Base-by-base conservation (phyloP, 2,329 filamentous ascomycete species). In the Teratosphaeria epicoccoides region DNA sequence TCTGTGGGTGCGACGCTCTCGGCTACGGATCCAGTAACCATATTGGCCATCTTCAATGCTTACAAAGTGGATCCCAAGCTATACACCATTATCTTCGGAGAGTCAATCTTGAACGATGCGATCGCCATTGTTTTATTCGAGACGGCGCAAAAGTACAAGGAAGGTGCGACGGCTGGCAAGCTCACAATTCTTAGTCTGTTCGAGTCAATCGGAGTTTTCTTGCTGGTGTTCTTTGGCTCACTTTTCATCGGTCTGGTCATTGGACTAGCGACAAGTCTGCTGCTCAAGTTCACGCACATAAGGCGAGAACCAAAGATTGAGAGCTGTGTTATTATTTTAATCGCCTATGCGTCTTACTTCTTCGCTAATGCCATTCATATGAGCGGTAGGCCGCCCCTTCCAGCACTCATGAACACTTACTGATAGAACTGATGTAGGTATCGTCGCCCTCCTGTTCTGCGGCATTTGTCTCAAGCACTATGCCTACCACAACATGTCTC, bases 401-500 rank as follows among this genome's bases (percentile, higher is more conserved):
- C 17, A 24, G 0, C 23, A 44, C 11, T 24, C 29, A 33, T n/a
- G 2, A 17, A 2, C 14, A 14, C 1, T 6, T 24, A 47, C 46
- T 22, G 49, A 23, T 49, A n/a, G 59, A 45, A 43, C 24, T 17
- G 50, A 17, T 49, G 17, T 60, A 93, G 88, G 90, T 60, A 98
- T 98, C 63, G 93, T 98, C 59, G 95, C 93, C 28, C 76, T 98
- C 53, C 77, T 98, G 1, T 98, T 98, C 75, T 98, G 93, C 69
- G 93, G 93, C 51, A 98, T 98, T 61, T 97, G 93, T 10, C 76
- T 98, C 57, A 98, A 98, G 71, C 93, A 98, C 68, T 98, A 98
- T 65, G 93, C 93, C 56, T 98, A 98, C 73, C 96, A 97, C 77
- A 98, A 98, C 74, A 98, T 98, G 93, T 98, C 93, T 25, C 84